A percentile compares a stretch with the other conserved stretches of the same genome.
Conservation (phyloP, 345 rosid species). For the Linum usitatissimum region DNA sequence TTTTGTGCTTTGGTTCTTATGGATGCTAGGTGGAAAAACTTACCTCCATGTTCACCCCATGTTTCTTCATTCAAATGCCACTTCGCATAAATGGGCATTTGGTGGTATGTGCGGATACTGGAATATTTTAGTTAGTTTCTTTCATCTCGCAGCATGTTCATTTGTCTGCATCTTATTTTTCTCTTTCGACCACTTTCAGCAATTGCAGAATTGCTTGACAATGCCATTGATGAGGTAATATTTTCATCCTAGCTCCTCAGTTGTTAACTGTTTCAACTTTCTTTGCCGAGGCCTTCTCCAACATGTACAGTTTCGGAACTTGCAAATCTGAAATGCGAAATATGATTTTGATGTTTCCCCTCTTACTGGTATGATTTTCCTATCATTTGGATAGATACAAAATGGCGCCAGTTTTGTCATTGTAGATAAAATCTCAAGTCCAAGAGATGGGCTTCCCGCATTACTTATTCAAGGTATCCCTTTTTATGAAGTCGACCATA, state of each 20-base stretch:
- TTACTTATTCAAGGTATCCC: conserved; percentile 68
- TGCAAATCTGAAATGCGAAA: too few species aligned
- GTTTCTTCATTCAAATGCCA: conserved; percentile 99
- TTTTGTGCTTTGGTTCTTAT: conserved; percentile 1
- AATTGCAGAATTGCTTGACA: conserved; percentile 87
- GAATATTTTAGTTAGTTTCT: background rate
- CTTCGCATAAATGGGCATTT: conserved; percentile 97
- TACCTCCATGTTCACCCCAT: conserved; percentile 86
- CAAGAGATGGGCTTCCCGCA: conserved; percentile 63
- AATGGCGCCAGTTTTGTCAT: conserved; percentile 93
- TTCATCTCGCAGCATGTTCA: background rate
- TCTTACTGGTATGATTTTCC: conserved; percentile 9
- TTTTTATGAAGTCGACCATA: background rate
- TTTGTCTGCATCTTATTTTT: background rate
- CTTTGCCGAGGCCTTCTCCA: background rate
- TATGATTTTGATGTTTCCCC: conserved; percentile 15
- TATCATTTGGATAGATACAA: conserved; percentile 57
- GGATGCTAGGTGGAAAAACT: conserved; percentile 48
- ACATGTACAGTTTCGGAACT: background rate
- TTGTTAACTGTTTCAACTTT: conserved; percentile 5
- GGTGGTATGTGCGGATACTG: conserved; percentile 54
- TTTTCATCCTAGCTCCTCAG: conserved; percentile 9
- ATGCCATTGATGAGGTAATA: conserved; percentile 88
- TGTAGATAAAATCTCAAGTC: conserved; percentile 69
- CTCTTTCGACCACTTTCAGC: conserved; percentile 42